Evolutionary conservation across 768 basidiomycete species (phyloP).

Genomic region (Mycena vulgaris): DNA sequence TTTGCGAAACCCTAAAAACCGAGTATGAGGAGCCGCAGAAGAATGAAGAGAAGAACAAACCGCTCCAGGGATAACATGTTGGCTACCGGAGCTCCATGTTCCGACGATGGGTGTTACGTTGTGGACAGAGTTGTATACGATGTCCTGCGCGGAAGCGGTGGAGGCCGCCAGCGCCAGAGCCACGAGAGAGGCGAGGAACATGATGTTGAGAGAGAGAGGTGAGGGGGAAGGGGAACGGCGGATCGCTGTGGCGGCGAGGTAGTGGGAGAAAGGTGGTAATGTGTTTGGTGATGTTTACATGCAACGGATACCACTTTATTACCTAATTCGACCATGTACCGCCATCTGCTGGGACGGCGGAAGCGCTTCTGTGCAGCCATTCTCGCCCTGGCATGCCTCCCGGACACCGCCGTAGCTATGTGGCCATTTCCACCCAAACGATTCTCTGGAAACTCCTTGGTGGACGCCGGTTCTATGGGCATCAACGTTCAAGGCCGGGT

Average conservation of each 20-base stretch:
- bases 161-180: constrained; percentile 57
- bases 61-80: constrained; percentile 82
- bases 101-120: constrained; percentile 83
- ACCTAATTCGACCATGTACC: constrained; percentile 22
- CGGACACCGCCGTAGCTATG: constrained; percentile 43
- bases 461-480: constrained; percentile 87
- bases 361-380: constrained; percentile 26
- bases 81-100: constrained; percentile 90
- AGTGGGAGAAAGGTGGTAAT: constrained; percentile 6
- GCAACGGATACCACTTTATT: background rate
- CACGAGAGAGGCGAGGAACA: constrained; percentile 59
- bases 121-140: constrained; percentile 61
- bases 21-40: constrained; percentile 4
- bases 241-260: background rate
- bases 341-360: constrained; percentile 34
- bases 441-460: constrained; percentile 85
- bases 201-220: constrained; percentile 41
- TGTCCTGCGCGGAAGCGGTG: constrained; percentile 54
- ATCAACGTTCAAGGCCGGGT: constrained; percentile 80
- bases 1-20: constrained; percentile 81
- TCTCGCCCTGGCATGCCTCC: constrained; percentile 23
- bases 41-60: constrained; percentile 65
- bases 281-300: constrained; percentile 16
- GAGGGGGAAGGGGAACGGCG: background rate
- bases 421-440: constrained; percentile 95